phyloP scores from a whole-genome alignment of 2,329 filamentous ascomycete genomes.

The Penicillium freii region DNA sequence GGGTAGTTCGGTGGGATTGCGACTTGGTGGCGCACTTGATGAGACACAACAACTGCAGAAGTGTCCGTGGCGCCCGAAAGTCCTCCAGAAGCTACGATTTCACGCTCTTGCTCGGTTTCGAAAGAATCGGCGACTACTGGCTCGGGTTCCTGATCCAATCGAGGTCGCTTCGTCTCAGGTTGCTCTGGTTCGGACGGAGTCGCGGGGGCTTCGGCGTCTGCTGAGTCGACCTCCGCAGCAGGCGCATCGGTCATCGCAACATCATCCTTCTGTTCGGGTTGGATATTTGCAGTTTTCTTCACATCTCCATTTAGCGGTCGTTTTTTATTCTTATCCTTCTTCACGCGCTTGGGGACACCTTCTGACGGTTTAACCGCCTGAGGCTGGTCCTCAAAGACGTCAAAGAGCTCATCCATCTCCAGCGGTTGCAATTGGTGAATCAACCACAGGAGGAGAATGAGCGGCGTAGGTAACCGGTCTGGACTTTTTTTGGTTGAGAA shows the following conservation, averaged over 20 bases:
- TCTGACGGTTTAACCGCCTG: constrained; percentile 42
- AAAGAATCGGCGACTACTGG: constrained; percentile 91
- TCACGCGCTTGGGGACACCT: constrained; percentile 37
- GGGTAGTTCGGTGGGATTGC: constrained; percentile 91
- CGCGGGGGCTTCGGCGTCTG: constrained; percentile 17
- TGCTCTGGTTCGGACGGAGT: constrained; percentile 35
- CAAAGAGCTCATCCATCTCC: constrained; percentile 75
- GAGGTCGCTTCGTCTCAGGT: constrained; percentile 48
- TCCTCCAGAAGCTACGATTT: constrained; percentile 77
- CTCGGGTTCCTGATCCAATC: constrained; percentile 61
- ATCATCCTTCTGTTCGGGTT: constrained; percentile 34
- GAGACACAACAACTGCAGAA: constrained; percentile 72
- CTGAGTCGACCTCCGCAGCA: constrained; percentile 17
- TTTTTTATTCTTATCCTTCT: constrained; percentile 73
- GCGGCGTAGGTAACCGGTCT: constrained; percentile 14
- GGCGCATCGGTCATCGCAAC: constrained; percentile 22
- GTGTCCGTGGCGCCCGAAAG: constrained; percentile 62
- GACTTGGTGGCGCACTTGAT: constrained; percentile 98
- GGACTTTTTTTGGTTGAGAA: constrained; percentile 30
- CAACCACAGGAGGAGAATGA: constrained; percentile 18
- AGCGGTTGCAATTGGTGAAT: constrained; percentile 12
- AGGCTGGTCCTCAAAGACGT: constrained; percentile 72
- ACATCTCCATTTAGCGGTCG: constrained; percentile 78
- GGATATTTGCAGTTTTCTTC: constrained; percentile 50
- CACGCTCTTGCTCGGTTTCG: constrained; percentile 89